Percentiles rank a stretch among this genome's conserved stretches.
Conservation (phyloP, 1,284 basidiomycete species). For the Tylopilus sp. region DNA sequence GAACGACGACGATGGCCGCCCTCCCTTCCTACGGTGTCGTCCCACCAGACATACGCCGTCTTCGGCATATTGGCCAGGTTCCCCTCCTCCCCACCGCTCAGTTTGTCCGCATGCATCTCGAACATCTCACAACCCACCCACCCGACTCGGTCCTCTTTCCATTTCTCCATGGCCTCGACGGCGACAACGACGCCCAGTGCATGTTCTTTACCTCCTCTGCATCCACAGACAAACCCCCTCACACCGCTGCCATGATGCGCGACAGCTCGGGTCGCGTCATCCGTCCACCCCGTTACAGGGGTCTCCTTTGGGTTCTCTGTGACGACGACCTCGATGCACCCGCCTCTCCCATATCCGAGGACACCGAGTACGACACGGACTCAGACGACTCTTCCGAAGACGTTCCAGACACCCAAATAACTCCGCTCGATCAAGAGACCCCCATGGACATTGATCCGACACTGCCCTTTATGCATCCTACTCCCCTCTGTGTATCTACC, state of each 20-base stretch:
- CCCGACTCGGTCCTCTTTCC: constrained; percentile 82
- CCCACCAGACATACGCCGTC: constrained; percentile 42
- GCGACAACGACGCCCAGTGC: constrained; percentile 76
- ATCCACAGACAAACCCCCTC: constrained; percentile 26
- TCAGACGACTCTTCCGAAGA: constrained; percentile 48
- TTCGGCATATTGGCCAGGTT: constrained; percentile 1
- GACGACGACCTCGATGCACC: constrained; percentile 62
- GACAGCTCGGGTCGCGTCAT: constrained; percentile 34
- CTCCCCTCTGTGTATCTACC: constrained; percentile 50
- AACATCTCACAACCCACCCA: constrained; percentile 69
- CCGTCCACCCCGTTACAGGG: constrained; percentile 58
- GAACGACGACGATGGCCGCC: constrained; percentile 16
- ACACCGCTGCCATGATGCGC: constrained; percentile 37
- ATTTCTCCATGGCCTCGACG: constrained; percentile 83
- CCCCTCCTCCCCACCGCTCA: constrained; percentile 58
- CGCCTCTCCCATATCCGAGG: constrained; percentile 33
- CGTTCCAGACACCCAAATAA: constrained; percentile 42
- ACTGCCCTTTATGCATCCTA: constrained; percentile 61
- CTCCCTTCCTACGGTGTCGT: constrained; percentile 47
- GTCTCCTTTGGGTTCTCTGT: constrained; percentile 76
- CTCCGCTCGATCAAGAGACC: constrained; percentile 34
- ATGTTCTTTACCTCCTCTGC: constrained; percentile 67
- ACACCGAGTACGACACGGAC: constrained; percentile 47
- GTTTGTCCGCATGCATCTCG: constrained; percentile 67
- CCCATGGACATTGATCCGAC: constrained; percentile 40